Percentiles rank a stretch among this genome's conserved stretches.
Evolutionary conservation across 2,329 filamentous ascomycete genomes (phyloP).

Genomic region (Amauroascus niger): DNA sequence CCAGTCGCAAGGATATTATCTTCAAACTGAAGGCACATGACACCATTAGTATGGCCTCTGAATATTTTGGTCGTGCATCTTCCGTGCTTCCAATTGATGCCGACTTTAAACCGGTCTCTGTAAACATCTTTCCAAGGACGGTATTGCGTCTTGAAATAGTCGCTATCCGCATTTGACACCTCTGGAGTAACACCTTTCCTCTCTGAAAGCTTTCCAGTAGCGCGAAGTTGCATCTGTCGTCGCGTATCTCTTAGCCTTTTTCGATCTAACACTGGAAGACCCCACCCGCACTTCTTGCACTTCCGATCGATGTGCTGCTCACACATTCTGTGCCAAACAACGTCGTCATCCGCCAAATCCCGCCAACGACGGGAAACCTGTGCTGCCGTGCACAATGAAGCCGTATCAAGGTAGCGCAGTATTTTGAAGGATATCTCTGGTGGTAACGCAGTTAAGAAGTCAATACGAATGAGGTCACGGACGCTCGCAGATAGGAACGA

Average conservation of each 20-base stretch:
- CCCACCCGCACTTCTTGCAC: slow-evolving; percentile 93
- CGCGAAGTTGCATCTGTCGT: slow-evolving; percentile 64
- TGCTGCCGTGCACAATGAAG: slow-evolving; percentile 87
- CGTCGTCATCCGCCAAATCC: slow-evolving; percentile 85
- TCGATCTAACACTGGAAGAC: slow-evolving; percentile 76
- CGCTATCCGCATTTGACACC: slow-evolving; percentile 21
- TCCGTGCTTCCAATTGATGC: slow-evolving; percentile 95
- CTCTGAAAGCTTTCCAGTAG: slow-evolving; percentile 10
- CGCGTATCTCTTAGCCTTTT: slow-evolving; percentile 82
- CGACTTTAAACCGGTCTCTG: slow-evolving; percentile 87
- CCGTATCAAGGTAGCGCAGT: slow-evolving; percentile 82
- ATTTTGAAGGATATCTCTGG: slow-evolving; percentile 90
- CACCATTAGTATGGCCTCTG: slow-evolving; percentile 77
- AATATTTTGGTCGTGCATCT: slow-evolving; percentile 76
- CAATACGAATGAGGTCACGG: slow-evolving; percentile 91
- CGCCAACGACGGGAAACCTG: slow-evolving; percentile 88
- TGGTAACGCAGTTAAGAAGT: slow-evolving; percentile 83
- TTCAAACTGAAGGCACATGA: slow-evolving; percentile 71
- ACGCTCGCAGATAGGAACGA: slow-evolving; percentile 86
- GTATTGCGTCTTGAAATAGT: slow-evolving; percentile 43
- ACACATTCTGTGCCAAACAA: slow-evolving; percentile 97
- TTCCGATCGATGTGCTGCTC: slow-evolving; percentile 92
- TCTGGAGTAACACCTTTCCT: slow-evolving; percentile 1
- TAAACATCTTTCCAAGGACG: slow-evolving; percentile 96
- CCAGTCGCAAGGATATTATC: slow-evolving; percentile 87